Evolutionary conservation across 345 rosid species (phyloP), one percentile per base, ranked within the genome.

Genomic region (Aurinia saxatilis): DNA sequence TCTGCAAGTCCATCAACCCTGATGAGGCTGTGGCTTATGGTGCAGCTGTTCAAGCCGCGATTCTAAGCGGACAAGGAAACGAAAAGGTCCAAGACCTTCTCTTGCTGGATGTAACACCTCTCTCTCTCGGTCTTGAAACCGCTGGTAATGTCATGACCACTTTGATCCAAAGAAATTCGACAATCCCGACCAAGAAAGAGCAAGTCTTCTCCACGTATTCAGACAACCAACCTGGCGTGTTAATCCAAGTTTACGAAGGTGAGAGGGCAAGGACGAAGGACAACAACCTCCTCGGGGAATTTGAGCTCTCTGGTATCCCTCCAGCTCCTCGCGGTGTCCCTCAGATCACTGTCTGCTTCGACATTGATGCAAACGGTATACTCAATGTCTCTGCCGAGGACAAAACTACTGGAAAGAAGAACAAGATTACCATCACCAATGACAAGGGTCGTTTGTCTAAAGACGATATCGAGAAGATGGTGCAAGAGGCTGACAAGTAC

Each of bases 291-390:
- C 40, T 51, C 25, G 57, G 57, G 2, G 10, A 16, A 10, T 51
- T 51, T 14, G 14, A 15, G 9, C 40, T 51, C 13, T 15, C 39
- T 31, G 57, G 40, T 10, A 51, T 51, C 57, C 57, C 25, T 30
- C 57, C 25, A n/a, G 57, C 57, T 15, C 57, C 57, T 5, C 39
- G 57, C 31, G 57, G 39, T 33, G 57, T 51, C 23, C 39, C 57
- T 8, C 23, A 31, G 14, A 9, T 31, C 57, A 51, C 39, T 2
- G 57, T 31, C 9, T 51, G 57, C 10, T 51, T 51, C 14, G 57
- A 51, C 40, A 51, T 51, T 33, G 57, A 51, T 16, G 40, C 57
- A 5, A 52, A 52, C 40, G 57, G 57, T 17, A 52, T 52, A 27
- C 57, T 52, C 15, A 52, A 52, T 18, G 57, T 52, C 15, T 52